Percentiles rank a stretch among this genome's conserved stretches.
Conservation (phyloP, 257 asterid genomes). For the Vinca minor region DNA sequence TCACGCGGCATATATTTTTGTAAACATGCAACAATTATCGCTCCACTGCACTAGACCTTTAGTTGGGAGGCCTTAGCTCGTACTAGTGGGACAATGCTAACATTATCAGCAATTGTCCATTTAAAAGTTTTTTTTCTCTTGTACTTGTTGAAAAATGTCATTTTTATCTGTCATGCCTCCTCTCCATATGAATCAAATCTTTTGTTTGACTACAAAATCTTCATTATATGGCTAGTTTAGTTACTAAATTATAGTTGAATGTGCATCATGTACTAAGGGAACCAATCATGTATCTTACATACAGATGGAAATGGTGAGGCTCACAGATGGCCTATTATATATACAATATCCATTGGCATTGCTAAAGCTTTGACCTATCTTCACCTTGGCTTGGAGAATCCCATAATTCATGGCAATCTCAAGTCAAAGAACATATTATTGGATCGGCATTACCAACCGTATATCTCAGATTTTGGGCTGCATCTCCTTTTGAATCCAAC, state of each 20-base stretch:
- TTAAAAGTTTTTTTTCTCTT: too few relatives aligned
- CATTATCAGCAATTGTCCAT: too few relatives aligned
- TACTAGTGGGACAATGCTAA: too few relatives aligned
- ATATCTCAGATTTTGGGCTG: slow-evolving; percentile 67
- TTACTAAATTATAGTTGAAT: background rate
- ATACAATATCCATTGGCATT: slow-evolving; percentile 57
- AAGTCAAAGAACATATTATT: slow-evolving; percentile 65
- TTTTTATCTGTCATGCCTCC: background rate
- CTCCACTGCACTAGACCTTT: too few relatives aligned
- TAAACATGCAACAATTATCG: too few relatives aligned
- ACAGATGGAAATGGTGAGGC: slow-evolving; percentile 59
- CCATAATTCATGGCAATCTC: slow-evolving; percentile 76
- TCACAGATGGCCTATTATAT: slow-evolving; percentile 60
- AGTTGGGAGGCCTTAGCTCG: too few relatives aligned
- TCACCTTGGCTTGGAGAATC: slow-evolving; percentile 44
- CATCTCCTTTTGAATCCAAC: slow-evolving; percentile 58
- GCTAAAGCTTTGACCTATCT: slow-evolving; percentile 62
- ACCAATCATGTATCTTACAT: slow-evolving; percentile 9
- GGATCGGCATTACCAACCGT: slow-evolving; percentile 48
- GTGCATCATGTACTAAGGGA: background rate
- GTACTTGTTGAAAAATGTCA: too few relatives aligned
- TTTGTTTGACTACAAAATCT: background rate
- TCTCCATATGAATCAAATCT: background rate
- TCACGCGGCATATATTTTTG: too few relatives aligned
- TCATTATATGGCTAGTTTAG: background rate